Evolutionary conservation across 2,329 filamentous ascomycete genomes (phyloP).

Genomic region (Cladosporium oxysporum): DNA sequence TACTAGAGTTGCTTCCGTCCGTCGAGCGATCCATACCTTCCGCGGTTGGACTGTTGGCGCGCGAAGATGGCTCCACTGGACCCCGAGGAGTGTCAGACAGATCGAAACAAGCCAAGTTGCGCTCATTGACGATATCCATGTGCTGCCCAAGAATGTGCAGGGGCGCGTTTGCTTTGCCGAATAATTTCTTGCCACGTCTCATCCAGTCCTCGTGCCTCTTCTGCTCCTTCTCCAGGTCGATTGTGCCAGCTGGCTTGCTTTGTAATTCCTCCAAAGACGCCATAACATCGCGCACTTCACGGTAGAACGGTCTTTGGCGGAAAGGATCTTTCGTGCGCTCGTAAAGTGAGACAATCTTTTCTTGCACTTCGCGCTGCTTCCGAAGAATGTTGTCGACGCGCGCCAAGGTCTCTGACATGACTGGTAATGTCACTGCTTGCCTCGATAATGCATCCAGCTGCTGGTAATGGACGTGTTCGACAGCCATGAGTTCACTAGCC

Average conservation of each 20-base stretch:
- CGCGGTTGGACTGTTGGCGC: conserved; percentile 67
- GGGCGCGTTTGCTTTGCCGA: conserved; percentile 96
- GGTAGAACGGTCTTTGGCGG: conserved; percentile 78
- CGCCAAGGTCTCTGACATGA: conserved; percentile 76
- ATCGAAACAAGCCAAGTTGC: conserved; percentile 90
- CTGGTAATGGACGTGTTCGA: conserved; percentile 87
- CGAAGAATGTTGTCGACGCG: conserved; percentile 88
- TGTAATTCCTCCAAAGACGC: conserved; percentile 85
- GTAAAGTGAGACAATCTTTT: conserved; percentile 79
- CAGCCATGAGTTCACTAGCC: conserved; percentile 87
- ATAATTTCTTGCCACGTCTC: conserved; percentile 94
- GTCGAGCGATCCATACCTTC: conserved; percentile 42
- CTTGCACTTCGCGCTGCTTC: conserved; percentile 92
- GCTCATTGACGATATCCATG: conserved; percentile 88
- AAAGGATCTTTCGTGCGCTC: conserved; percentile 75
- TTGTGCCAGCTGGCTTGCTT: conserved; percentile 85
- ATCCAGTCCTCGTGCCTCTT: conserved; percentile 99
- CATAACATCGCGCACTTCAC: conserved; percentile 87
- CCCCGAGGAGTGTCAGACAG: conserved; percentile 83
- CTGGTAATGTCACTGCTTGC: conserved; percentile 78
- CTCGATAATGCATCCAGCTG: conserved; percentile 88
- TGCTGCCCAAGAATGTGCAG: conserved; percentile 93
- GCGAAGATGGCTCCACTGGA: conserved; percentile 87
- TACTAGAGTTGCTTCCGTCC: conserved; percentile 51
- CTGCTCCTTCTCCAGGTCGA: conserved; percentile 91